phyloP scores from a whole-genome alignment of 139 green algal species.

The Raphidocelis subcapitata region DNA sequence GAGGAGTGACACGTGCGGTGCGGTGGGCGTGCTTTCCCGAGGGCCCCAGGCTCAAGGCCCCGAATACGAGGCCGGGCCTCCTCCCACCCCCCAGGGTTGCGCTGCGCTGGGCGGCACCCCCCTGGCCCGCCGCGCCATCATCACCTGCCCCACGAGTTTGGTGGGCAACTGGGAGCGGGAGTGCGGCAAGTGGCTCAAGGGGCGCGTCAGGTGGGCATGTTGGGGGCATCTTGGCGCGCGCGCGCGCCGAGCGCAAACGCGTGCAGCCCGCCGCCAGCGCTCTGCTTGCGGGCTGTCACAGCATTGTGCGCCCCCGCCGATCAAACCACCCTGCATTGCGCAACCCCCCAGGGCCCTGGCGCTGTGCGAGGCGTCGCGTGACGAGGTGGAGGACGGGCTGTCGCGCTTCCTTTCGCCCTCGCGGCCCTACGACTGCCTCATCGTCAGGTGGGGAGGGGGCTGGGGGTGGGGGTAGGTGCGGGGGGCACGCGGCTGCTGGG shows the following conservation, averaged over 20 bases:
- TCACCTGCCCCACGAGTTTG: slow-evolving; percentile 97
- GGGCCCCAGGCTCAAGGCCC: not conserved
- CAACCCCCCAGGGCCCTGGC: slow-evolving; percentile 69
- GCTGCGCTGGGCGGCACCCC: slow-evolving; percentile 31
- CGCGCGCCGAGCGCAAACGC: not conserved
- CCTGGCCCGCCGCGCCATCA: slow-evolving; percentile 71
- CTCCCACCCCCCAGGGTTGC: too few relatives aligned
- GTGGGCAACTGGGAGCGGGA: slow-evolving; percentile 98
- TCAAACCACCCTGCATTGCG: not conserved
- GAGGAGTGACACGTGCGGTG: not conserved
- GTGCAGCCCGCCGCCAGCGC: not conserved
- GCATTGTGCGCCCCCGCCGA: not conserved
- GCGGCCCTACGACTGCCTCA: slow-evolving; percentile 44
- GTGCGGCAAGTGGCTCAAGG: slow-evolving; percentile 93
- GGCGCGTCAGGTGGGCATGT: slow-evolving; percentile 34
- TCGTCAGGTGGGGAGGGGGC: slow-evolving; percentile 14
- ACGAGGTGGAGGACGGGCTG: slow-evolving; percentile 87
- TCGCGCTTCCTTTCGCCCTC: slow-evolving; percentile 67
- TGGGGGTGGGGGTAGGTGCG: not conserved
- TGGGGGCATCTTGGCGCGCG: not conserved
- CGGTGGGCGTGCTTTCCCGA: not conserved
- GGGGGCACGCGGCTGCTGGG: not conserved
- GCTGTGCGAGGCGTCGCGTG: slow-evolving; percentile 83
- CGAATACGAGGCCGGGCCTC: too few relatives aligned
- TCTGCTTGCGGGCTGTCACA: not conserved